Percentiles rank a stretch among this genome's conserved stretches.
These are phyloP conservation scores for Eutrema heterophyllum DNA, from an alignment of 345 rosid genomes.

Conservation along the genomic window DNA sequence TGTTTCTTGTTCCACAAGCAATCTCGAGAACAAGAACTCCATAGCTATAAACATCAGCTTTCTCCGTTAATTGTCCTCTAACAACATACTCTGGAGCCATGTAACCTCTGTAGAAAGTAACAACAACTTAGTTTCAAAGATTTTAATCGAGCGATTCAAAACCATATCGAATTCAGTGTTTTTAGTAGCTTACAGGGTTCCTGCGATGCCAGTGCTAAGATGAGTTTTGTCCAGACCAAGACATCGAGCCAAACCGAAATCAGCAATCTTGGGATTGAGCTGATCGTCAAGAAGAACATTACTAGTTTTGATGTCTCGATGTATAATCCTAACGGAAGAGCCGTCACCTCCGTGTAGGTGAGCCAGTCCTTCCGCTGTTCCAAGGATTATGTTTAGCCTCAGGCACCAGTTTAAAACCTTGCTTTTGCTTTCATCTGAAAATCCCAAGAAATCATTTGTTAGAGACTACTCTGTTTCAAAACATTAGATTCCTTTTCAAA, in stretches of 20 bases:
- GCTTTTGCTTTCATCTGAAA: conserved; percentile 31
- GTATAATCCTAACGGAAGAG: conserved; percentile 33
- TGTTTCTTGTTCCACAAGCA: conserved; percentile 37
- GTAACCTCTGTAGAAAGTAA: conserved; percentile 36
- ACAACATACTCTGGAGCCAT: conserved; percentile 51
- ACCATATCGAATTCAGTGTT: background rate
- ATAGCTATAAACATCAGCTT: conserved; percentile 47
- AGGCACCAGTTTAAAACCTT: conserved; percentile 41
- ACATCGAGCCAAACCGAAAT: conserved; percentile 49
- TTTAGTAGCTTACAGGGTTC: conserved; percentile 40
- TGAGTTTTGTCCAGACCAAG: conserved; percentile 24
- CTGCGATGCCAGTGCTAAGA: conserved; percentile 41
- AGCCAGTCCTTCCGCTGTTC: conserved; percentile 51
- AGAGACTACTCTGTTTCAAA: background rate
- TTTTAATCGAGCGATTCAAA: background rate
- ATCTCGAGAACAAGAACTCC: conserved; percentile 49
- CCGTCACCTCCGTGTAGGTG: conserved; percentile 35
- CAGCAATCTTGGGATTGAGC: conserved; percentile 45
- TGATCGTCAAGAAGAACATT: conserved; percentile 42
- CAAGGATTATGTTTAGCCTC: conserved; percentile 37
- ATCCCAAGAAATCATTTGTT: background rate
- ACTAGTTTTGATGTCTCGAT: conserved; percentile 54
- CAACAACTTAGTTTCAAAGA: background rate
- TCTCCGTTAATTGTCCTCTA: conserved; percentile 41
- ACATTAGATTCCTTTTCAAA: background rate